Evolutionary conservation across 768 basidiomycete species (phyloP), one percentile per base, ranked within the genome.

Genomic region (Panaeolus cyanescens): DNA sequence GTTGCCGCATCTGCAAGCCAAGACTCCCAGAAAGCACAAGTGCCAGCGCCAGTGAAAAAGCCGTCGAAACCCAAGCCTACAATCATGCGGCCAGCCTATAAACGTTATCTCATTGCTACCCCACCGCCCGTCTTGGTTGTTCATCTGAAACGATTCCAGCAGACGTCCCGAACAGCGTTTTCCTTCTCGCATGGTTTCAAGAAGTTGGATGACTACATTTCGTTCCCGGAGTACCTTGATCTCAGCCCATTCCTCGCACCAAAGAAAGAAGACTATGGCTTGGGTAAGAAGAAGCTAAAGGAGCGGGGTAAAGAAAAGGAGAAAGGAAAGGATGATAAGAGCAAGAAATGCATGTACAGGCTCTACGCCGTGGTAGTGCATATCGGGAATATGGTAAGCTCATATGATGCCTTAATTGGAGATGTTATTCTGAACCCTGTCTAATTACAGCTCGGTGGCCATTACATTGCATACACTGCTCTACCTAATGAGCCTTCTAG

Each of bases 71-170:
- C 73, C 7, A 82, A 85, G 61, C 92, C 91, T 32, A 88, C 87
- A 55, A 80, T 96, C 53, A 82, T 91, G 75, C 86, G 93, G 1
- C 83, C 92, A 1, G 93, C 94, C 4, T 95, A 93, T 78, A 99
- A 99, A 75, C 91, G 96, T 12, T 99, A 97, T 74, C 87, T 99
- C 61, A 92, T 99, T 72, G 85, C 89, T 15, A 82, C 81, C 0
- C 88, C 91, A 1, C 96, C 96, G 0, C 93, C 95, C 0, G 83
- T 97, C 32, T 85, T 98, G 59, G 92, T 96, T 55, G 85, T 98
- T 61, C 96, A 98, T 67, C 83, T 97, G 55, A 98, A 98, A 77
- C 85, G 96, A 50, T 99, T 99, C 76, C 93, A 96, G 74, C 95
- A 96, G 70, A 81, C 89, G 7, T 79, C 80, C 37, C 90, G 89